Conservation (phyloP, 2,329 filamentous ascomycete species). For the Epichloe sibirici region DNA sequence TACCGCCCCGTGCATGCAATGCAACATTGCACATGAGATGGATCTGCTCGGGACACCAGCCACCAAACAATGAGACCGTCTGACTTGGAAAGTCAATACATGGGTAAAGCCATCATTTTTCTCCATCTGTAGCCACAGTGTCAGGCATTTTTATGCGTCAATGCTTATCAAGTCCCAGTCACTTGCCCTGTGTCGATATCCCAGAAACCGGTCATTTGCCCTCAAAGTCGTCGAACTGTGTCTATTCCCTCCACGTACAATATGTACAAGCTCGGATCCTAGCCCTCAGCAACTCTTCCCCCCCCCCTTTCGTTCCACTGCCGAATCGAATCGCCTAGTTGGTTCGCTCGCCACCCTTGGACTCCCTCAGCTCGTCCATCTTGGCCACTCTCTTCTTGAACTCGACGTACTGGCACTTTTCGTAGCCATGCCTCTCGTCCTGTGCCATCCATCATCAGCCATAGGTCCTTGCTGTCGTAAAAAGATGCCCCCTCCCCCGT, state of each 20-base stretch:
- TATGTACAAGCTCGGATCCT: slow-evolving; percentile 2
- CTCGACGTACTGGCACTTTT: slow-evolving; percentile 98
- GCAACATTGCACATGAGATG: no score
- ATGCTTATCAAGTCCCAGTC: no score
- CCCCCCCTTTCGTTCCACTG: background rate
- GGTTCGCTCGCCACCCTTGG: slow-evolving; percentile 73
- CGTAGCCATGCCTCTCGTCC: slow-evolving; percentile 95
- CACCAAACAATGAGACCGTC: no score
- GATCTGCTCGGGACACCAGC: no score
- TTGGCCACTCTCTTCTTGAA: slow-evolving; percentile 98
- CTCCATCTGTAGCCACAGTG: no score
- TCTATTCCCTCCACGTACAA: background rate
- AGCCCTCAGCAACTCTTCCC: background rate
- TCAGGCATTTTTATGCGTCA: no score
- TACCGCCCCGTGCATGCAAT: no score
- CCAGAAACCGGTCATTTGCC: no score
- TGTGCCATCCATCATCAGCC: slow-evolving; percentile 24
- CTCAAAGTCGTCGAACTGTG: no score
- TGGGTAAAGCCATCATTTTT: no score
- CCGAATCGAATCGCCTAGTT: slow-evolving; percentile 42
- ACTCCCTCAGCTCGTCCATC: slow-evolving; percentile 90
- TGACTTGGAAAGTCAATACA: no score
- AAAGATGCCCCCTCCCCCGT: no score
- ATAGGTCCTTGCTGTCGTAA: background rate
- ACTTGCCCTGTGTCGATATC: background rate